Evolutionary conservation across 495 filamentous ascomycete genomes (phyloP).

Genomic region (Penicillium daleae): DNA sequence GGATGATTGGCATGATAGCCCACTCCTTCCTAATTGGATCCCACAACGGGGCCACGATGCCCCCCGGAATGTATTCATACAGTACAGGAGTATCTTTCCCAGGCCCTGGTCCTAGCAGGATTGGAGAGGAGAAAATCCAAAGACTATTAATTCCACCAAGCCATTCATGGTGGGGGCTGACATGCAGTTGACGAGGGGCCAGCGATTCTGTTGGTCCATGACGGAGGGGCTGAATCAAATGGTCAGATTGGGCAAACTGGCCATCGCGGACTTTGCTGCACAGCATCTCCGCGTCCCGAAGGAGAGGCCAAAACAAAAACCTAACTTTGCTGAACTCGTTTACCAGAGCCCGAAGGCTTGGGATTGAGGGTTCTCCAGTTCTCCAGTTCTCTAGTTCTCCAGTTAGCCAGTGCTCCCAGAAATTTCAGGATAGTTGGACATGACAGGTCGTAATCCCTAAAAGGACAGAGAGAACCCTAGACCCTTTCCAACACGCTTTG

Average conservation of each 20-base stretch:
- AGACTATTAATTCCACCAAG: background rate
- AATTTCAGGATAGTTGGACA: background rate
- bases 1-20: slow-evolving; percentile 10
- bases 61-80: slow-evolving; percentile 22
- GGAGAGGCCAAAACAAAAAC: background rate
- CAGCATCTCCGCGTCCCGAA: background rate
- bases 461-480: too few relatives aligned
- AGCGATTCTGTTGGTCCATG: slow-evolving; percentile 14
- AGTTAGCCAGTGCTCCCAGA: too few relatives aligned
- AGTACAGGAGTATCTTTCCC: slow-evolving; percentile 13
- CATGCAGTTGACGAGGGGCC: slow-evolving; percentile 13
- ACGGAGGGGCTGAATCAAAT: background rate
- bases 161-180: slow-evolving; percentile 16
- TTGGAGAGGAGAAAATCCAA: background rate
- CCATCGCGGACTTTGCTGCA: background rate
- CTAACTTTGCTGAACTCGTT: background rate
- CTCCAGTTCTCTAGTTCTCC: too few relatives aligned
- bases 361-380: background rate
- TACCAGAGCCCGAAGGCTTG: background rate
- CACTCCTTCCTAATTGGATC: slow-evolving; percentile 21
- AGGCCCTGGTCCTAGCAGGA: background rate
- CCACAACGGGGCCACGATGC: slow-evolving; percentile 21
- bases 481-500: slow-evolving; percentile 2
- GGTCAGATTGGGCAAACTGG: background rate
- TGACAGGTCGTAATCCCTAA: slow-evolving; percentile 17